Conservation (phyloP, 495 filamentous ascomycete species). For the Entonaema liquescens region DNA sequence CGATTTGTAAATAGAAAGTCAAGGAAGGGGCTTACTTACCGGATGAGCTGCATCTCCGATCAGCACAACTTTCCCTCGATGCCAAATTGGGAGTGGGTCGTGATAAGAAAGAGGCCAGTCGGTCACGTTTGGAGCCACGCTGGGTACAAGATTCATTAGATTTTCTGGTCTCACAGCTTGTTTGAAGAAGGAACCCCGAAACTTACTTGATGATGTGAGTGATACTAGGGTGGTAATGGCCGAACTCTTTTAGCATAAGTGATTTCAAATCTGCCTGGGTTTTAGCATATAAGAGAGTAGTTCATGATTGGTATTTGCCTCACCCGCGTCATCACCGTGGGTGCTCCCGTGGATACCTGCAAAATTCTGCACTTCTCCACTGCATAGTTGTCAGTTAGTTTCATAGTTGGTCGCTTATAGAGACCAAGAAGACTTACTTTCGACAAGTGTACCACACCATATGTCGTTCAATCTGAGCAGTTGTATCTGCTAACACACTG, state of each 20-base stretch:
- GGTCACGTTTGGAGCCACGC: conserved; percentile 47
- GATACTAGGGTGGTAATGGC: conserved; percentile 32
- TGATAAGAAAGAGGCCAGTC: conserved; percentile 53
- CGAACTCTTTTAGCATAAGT: conserved; percentile 28
- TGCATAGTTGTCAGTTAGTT: neutral
- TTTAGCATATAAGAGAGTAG: conserved; percentile 9
- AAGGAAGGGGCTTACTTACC: neutral
- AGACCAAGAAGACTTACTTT: conserved; percentile 23
- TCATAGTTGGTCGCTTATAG: neutral
- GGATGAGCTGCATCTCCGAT: conserved; percentile 59
- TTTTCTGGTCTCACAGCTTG: neutral
- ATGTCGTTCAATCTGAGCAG: conserved; percentile 36
- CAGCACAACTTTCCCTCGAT: conserved; percentile 46
- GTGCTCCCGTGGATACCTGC: conserved; percentile 48
- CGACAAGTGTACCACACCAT: conserved; percentile 58
- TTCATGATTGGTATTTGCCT: neutral
- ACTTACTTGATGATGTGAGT: conserved; percentile 35
- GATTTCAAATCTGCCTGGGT: conserved; percentile 19
- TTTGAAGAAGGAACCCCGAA: neutral
- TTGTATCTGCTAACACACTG: conserved; percentile 38
- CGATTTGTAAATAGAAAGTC: too few species aligned
- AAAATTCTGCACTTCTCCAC: conserved; percentile 53
- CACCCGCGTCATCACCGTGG: conserved; percentile 8
- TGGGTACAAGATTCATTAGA: conserved; percentile 10
- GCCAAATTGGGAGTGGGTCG: conserved; percentile 44